phyloP scores from a whole-genome alignment of 2,329 filamentous ascomycete genomes.

The Rutstroemia sp. region DNA sequence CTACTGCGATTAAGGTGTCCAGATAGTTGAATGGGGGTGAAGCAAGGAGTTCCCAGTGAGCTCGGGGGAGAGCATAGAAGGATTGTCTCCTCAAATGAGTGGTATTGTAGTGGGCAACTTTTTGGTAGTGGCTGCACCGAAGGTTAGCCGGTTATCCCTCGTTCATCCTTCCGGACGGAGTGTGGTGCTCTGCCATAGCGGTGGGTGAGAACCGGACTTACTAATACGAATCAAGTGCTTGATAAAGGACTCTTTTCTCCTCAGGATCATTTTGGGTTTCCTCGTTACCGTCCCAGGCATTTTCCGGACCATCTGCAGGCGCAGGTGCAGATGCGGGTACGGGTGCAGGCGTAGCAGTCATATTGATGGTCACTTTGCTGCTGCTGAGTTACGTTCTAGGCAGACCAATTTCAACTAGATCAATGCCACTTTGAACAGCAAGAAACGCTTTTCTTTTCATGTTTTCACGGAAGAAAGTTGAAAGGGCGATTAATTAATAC shows the following conservation, averaged over 20 bases:
- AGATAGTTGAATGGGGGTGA: slow-evolving; percentile 76
- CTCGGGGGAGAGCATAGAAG: slow-evolving; percentile 82
- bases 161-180: no score
- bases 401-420: no score
- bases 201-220: slow-evolving; percentile 39
- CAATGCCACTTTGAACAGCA: no score
- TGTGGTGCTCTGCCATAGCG: no score
- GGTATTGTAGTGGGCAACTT: slow-evolving; percentile 78
- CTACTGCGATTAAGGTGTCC: slow-evolving; percentile 68
- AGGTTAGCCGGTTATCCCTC: neutral
- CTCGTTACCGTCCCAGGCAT: slow-evolving; percentile 43
- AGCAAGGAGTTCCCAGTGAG: slow-evolving; percentile 78
- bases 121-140: slow-evolving; percentile 68
- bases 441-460: no score
- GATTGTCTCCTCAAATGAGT: slow-evolving; percentile 86
- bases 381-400: no score
- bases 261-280: slow-evolving; percentile 53
- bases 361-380: no score
- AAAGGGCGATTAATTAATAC: no score
- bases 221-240: slow-evolving; percentile 83
- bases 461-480: no score
- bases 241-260: slow-evolving; percentile 72
- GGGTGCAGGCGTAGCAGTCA: no score
- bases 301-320: neutral
- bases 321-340: no score